phyloP scores from a whole-genome alignment of 2,329 filamentous ascomycete species.

The Aureobasidium sp. region DNA sequence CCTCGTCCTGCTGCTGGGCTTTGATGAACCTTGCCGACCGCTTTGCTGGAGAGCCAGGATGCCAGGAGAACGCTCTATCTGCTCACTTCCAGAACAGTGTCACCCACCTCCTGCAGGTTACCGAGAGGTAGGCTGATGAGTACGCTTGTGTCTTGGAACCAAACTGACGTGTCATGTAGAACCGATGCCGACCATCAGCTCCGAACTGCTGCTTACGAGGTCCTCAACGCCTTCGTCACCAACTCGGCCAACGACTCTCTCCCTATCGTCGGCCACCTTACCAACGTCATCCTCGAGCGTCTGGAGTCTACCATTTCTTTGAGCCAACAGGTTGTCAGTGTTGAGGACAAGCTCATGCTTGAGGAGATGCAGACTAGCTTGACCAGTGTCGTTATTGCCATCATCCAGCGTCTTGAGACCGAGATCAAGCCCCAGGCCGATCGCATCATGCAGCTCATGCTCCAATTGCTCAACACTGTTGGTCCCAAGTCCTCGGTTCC shows the following conservation, averaged over 20 bases:
- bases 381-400: constrained; percentile 81
- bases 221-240: constrained; percentile 87
- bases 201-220: constrained; percentile 92
- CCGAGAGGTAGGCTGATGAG: constrained; percentile 49
- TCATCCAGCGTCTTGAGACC: constrained; percentile 82
- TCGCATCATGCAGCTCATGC: constrained; percentile 81
- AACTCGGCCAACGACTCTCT: constrained; percentile 85
- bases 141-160: neutral
- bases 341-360: constrained; percentile 90
- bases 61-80: constrained; percentile 72
- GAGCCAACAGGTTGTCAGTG: constrained; percentile 88
- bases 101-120: constrained; percentile 73
- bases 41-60: constrained; percentile 79
- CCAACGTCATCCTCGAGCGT: constrained; percentile 81
- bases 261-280: constrained; percentile 68
- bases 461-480: constrained; percentile 70
- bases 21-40: constrained; percentile 97
- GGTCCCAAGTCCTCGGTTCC: constrained; percentile 87
- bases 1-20: constrained; percentile 96
- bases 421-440: constrained; percentile 87
- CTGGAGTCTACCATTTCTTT: constrained; percentile 83
- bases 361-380: constrained; percentile 98
- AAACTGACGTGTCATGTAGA: constrained; percentile 22
- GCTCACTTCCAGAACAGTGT: constrained; percentile 91
- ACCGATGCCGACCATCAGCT: constrained; percentile 77